Evolutionary conservation across 768 basidiomycete species (phyloP).

Genomic region (Coprinellus aureogranulatus): DNA sequence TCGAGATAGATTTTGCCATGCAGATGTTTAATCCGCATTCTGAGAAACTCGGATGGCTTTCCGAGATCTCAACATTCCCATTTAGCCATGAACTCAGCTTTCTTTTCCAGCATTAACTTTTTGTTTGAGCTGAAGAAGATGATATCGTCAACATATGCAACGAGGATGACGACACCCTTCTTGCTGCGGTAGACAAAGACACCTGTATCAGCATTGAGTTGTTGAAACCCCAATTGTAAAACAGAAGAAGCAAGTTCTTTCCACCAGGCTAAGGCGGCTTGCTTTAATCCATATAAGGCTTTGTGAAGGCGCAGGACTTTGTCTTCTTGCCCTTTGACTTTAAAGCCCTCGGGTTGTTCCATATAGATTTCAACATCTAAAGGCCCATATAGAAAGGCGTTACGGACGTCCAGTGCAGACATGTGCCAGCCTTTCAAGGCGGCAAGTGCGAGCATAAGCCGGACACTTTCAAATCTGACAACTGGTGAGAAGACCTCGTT

Average conservation of each 20-base stretch:
- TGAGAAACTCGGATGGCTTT: constrained; percentile 14
- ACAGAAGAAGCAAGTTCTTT: constrained; percentile 8
- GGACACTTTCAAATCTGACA: constrained; percentile 2
- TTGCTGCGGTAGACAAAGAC: neutral
- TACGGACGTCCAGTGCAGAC: constrained; percentile 10
- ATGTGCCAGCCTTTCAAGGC: constrained; percentile 10
- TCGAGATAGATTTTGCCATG: constrained; percentile 12
- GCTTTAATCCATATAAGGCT: constrained; percentile 17
- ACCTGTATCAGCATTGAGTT: neutral
- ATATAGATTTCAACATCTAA: constrained; percentile 18
- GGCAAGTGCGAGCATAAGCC: constrained; percentile 5
- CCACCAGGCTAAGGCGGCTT: constrained; percentile 14
- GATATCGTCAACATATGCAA: constrained; percentile 11
- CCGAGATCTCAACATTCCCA: constrained; percentile 24
- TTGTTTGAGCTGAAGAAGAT: neutral
- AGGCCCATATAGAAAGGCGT: constrained; percentile 15
- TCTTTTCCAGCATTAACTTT: constrained; percentile 3
- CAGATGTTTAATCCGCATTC: constrained; percentile 12
- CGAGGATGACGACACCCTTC: neutral
- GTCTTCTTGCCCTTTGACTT: constrained; percentile 20
- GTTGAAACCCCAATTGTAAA: constrained; percentile 4
- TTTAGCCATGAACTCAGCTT: constrained; percentile 15
- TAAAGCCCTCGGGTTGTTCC: constrained; percentile 32
- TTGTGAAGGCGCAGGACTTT: constrained; percentile 16
- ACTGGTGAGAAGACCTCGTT: constrained; percentile 13